These are phyloP conservation scores for Coemansia sp. DNA, from an alignment of 192 early-diverging fungal genomes.

Conservation along the genomic window DNA sequence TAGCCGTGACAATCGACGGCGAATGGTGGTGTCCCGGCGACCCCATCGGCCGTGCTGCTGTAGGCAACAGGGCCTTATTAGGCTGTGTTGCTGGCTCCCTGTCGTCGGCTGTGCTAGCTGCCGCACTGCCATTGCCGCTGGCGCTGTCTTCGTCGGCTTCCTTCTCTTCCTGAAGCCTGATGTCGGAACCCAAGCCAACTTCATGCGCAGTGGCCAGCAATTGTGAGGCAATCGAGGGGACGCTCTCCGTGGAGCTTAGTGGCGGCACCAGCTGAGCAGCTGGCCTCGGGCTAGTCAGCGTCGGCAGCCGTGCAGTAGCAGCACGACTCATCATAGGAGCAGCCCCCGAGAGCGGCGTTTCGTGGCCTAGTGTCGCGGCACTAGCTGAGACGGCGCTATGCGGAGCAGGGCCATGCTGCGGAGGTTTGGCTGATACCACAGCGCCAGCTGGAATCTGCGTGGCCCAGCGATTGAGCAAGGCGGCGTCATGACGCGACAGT, in stretches of 20 bases:
- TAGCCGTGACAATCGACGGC: slow-evolving; percentile 34
- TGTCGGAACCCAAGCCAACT: background rate
- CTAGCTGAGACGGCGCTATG: background rate
- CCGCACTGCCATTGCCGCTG: background rate
- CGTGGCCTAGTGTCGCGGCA: slow-evolving; percentile 7
- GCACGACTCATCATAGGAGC: slow-evolving; percentile 2
- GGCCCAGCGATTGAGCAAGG: slow-evolving; percentile 53
- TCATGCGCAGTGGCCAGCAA: slow-evolving; percentile 5
- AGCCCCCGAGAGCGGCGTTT: slow-evolving; percentile 9
- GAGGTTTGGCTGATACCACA: slow-evolving; percentile 25
- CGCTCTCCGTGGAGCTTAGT: background rate
- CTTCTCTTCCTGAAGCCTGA: background rate
- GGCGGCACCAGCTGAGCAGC: background rate
- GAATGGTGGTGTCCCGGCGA: slow-evolving; percentile 32
- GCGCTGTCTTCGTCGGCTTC: background rate
- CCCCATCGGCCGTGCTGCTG: background rate
- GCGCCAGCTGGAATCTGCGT: slow-evolving; percentile 53
- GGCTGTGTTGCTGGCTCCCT: background rate
- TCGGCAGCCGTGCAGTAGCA: slow-evolving; percentile 12
- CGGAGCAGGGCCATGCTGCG: slow-evolving; percentile 4
- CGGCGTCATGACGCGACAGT: slow-evolving; percentile 62
- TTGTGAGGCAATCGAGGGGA: slow-evolving; percentile 13
- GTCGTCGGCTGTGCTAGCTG: background rate
- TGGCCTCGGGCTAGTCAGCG: slow-evolving; percentile 8
- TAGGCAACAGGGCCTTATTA: background rate